Base-by-base conservation (phyloP, 2,329 filamentous ascomycete genomes). In the Cadophora gregata region DNA sequence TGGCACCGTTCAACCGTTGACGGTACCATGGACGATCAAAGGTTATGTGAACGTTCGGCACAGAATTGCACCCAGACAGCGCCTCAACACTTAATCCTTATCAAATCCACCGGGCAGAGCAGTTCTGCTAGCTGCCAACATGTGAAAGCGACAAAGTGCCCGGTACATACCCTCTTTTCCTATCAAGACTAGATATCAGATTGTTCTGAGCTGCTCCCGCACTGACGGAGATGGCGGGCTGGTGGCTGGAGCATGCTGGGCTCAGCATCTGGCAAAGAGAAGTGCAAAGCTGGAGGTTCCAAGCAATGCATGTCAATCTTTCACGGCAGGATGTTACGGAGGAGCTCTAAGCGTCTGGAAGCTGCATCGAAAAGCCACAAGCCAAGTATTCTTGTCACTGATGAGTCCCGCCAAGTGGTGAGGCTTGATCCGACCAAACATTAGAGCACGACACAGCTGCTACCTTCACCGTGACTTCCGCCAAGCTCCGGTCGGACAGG, bases 391-490 rank as follows among this genome's bases (percentile, higher is more conserved):
- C 21, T 25, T 50, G 47, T 50, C 9, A 8, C 16, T 25, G 21
- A 6, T 21, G 12, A 12, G 24, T 8, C 4, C 47, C 25, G 51
- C 51, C 51, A 55, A 55, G 51, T 55, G 6, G 4, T 10, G 51
- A 55, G 51, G 51, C 29, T 55, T 55, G 51, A 55, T 55, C 19
- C 10, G 21, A 29, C n/a, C 48, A 51, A n/a, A 47, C 19, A 21
- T 21, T 21, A n/a, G 9, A 47, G 25, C 16, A 29, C 25, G 12
- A 38, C 19, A 27, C 48, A 10, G 21, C 50, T 21, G 16, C 16
- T 8, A 21, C 19, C 51, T 33, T 55, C 51, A 55, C 51, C 51
- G 51, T 55, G 51, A 55, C 51, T n/a, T 55, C 21, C 36, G 51
- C 51, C 51, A 55, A 36, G 29, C 29, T 55, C 51, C 51, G 51